Evolutionary conservation across 1,284 basidiomycete species (phyloP).

Genomic region (Puccinia horiana): DNA sequence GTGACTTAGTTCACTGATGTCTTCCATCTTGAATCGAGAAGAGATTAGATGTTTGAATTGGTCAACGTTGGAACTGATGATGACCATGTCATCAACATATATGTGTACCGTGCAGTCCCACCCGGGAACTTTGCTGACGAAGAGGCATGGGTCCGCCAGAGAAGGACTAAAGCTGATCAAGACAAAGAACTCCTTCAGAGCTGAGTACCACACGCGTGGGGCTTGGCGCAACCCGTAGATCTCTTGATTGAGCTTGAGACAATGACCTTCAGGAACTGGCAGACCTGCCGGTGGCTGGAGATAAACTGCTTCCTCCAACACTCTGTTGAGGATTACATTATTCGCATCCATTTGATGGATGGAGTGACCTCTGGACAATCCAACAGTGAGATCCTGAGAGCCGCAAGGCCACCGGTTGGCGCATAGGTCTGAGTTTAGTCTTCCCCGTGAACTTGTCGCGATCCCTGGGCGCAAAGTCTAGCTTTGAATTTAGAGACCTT

Average conservation of each 20-base stretch:
- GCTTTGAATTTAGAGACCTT: constrained; percentile 33
- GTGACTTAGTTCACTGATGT: not conserved
- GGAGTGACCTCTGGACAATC: not conserved
- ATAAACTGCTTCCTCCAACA: not conserved
- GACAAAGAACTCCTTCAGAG: not conserved
- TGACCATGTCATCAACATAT: constrained; percentile 13
- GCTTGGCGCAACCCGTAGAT: constrained; percentile 26
- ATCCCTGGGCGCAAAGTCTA: not conserved
- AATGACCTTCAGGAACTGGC: not conserved
- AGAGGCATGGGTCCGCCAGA: constrained; percentile 3
- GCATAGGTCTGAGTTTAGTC: not conserved
- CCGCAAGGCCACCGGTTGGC: not conserved
- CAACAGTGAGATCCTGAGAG: not conserved
- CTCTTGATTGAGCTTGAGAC: not conserved
- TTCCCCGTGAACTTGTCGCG: not conserved
- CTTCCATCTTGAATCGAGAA: not conserved
- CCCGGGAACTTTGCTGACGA: not conserved
- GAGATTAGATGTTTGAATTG: constrained; percentile 26
- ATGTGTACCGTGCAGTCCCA: constrained; percentile 17
- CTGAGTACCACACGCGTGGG: not conserved
- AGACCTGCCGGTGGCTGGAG: not conserved
- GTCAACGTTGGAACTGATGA: constrained; percentile 6
- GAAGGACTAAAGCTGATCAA: not conserved
- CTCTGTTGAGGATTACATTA: not conserved
- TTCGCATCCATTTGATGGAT: no score